Conservation (phyloP, 2,329 filamentous ascomycete genomes). For the Arachnopeziza araneosa region DNA sequence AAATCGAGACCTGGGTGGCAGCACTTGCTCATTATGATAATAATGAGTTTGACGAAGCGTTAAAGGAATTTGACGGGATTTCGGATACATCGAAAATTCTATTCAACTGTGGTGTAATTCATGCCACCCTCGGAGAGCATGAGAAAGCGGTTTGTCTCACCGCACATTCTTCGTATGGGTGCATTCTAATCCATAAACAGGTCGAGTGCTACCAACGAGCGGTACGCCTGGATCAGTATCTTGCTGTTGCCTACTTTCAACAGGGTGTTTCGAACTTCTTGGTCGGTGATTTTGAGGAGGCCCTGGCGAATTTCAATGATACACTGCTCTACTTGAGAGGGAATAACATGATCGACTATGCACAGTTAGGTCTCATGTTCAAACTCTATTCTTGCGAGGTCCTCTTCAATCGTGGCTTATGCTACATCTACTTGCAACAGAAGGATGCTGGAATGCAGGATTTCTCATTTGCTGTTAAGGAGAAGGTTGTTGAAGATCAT, state of each 20-base stretch:
- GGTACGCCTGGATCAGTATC: slow-evolving; percentile 84
- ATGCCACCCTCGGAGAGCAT: slow-evolving; percentile 93
- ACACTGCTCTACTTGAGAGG: slow-evolving; percentile 89
- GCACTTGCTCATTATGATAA: slow-evolving; percentile 91
- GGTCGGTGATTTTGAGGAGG: slow-evolving; percentile 94
- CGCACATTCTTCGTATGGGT: background rate
- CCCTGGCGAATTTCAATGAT: slow-evolving; percentile 97
- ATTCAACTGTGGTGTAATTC: slow-evolving; percentile 97
- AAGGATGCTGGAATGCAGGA: slow-evolving; percentile 88
- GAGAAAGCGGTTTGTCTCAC: slow-evolving; percentile 74
- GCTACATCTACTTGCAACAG: slow-evolving; percentile 95
- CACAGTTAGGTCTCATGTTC: slow-evolving; percentile 90
- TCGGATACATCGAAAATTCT: slow-evolving; percentile 95
- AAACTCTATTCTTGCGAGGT: slow-evolving; percentile 97
- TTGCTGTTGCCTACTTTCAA: slow-evolving; percentile 97
- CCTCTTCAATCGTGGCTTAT: slow-evolving; percentile 92
- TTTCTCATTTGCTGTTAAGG: slow-evolving; percentile 82
- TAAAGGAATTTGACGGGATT: slow-evolving; percentile 79
- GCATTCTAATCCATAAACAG: slow-evolving; percentile 41
- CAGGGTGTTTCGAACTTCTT: slow-evolving; percentile 98
- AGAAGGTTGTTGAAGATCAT: slow-evolving; percentile 94
- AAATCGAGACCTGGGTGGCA: slow-evolving; percentile 98
- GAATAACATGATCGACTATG: slow-evolving; percentile 97
- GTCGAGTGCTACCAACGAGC: slow-evolving; percentile 93
- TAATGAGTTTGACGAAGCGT: slow-evolving; percentile 89